Percentiles rank a stretch among this genome's conserved stretches.
Evolutionary conservation across 2,329 filamentous ascomycete genomes (phyloP).

Genomic region (Colletotrichum viniferum): DNA sequence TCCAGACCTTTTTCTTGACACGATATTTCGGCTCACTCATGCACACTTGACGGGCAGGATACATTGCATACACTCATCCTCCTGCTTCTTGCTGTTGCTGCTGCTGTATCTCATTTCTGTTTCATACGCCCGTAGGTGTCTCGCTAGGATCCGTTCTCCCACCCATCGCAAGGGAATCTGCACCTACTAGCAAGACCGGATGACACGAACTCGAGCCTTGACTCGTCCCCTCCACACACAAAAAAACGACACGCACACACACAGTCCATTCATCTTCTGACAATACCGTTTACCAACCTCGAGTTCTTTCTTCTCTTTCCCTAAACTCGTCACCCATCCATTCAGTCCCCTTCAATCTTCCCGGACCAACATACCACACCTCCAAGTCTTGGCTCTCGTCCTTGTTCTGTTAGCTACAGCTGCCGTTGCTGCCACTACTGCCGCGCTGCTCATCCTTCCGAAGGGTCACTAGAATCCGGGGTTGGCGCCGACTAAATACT

Average conservation of each 20-base stretch:
- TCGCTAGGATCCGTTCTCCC: constrained; percentile 4
- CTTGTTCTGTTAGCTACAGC: neutral
- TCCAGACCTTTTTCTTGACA: neutral
- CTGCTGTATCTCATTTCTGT: neutral
- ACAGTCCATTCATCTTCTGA: neutral
- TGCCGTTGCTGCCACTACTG: neutral
- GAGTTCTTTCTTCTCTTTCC: neutral
- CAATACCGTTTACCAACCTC: neutral
- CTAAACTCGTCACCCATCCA: neutral
- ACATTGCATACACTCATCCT: neutral
- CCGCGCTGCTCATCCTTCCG: neutral
- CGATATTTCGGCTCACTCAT: neutral
- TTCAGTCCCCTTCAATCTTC: neutral
- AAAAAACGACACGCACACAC: neutral
- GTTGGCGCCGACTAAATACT: constrained; percentile 13
- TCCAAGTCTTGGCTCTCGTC: neutral
- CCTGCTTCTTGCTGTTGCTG: neutral
- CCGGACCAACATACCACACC: neutral
- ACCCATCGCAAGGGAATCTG: neutral
- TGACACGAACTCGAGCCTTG: constrained; percentile 1
- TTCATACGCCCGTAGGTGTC: constrained; percentile 2
- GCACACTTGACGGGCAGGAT: neutral
- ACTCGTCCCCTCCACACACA: neutral
- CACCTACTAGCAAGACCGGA: neutral
- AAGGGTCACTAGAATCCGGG: neutral